phyloP scores from a whole-genome alignment of 805 yeast species.

The Wickerhamomyces ciferrii region DNA sequence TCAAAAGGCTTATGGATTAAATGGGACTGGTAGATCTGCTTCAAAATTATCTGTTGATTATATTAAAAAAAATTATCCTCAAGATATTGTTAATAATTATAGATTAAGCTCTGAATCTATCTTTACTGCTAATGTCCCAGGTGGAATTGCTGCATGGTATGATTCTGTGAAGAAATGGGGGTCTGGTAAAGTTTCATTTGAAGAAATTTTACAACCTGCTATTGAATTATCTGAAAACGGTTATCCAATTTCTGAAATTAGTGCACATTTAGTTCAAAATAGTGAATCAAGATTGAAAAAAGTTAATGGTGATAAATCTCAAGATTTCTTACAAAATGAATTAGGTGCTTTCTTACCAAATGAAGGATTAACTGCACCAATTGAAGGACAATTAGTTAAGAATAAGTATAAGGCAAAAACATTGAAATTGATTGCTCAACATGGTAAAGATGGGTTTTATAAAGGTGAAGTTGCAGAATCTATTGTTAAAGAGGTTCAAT shows the following conservation, averaged over 20 bases:
- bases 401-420: conserved; percentile 52
- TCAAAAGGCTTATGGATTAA: conserved; percentile 56
- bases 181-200: conserved; percentile 55
- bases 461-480: conserved; percentile 65
- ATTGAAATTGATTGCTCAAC: conserved; percentile 41
- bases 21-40: conserved; percentile 75
- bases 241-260: conserved; percentile 55
- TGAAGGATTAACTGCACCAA: conserved; percentile 40
- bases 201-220: conserved; percentile 57
- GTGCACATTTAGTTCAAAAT: conserved; percentile 45
- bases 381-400: conserved; percentile 49
- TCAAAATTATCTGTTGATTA: conserved; percentile 40
- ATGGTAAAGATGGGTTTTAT: conserved; percentile 66
- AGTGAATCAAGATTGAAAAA: conserved; percentile 32
- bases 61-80: conserved; percentile 32
- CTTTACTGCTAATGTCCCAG: conserved; percentile 68
- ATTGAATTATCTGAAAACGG: conserved; percentile 68
- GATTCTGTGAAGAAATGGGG: conserved; percentile 72
- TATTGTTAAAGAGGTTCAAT: conserved; percentile 47
- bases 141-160: conserved; percentile 76
- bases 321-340: conserved; percentile 23
- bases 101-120: conserved; percentile 51
- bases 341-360: conserved; percentile 32
- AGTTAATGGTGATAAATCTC: conserved; percentile 25
- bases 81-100: conserved; percentile 34